phyloP scores from a whole-genome alignment of 108 stramenopile species.

The Stephanodiscus triporus region DNA sequence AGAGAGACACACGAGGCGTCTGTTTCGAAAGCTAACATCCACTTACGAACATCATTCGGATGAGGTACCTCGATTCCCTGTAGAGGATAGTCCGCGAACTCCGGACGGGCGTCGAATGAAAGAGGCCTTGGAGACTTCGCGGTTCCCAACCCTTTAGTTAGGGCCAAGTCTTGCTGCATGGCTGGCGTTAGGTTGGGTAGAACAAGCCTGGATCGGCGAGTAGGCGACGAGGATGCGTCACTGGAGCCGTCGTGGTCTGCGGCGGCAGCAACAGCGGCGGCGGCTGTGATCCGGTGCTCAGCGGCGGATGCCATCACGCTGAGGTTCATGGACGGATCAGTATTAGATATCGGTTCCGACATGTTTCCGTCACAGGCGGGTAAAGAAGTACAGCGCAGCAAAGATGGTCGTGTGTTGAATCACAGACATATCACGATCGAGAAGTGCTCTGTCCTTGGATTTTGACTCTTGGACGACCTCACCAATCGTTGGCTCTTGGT shows the following conservation, averaged over 20 bases:
- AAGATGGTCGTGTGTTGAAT: no score
- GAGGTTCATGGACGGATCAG: background rate
- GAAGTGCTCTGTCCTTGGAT: no score
- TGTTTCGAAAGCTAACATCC: background rate
- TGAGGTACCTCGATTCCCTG: constrained; percentile 25
- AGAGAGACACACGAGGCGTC: background rate
- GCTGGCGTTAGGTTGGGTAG: constrained; percentile 21
- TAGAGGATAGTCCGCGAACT: constrained; percentile 27
- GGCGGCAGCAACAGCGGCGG: constrained; percentile 7
- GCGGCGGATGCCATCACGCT: constrained; percentile 34
- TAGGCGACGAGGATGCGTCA: background rate
- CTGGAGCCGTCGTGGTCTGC: background rate
- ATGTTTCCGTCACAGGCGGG: no score
- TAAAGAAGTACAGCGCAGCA: no score
- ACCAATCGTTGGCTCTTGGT: no score
- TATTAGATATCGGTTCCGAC: background rate
- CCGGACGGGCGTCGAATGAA: constrained; percentile 20
- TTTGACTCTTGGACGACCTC: no score
- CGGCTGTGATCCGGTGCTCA: constrained; percentile 6
- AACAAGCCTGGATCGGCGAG: constrained; percentile 19
- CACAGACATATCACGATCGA: no score
- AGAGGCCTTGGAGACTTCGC: constrained; percentile 15
- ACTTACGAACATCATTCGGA: constrained; percentile 44
- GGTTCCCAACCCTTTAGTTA: constrained; percentile 1
- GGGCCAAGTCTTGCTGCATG: constrained; percentile 20